Conservation (phyloP, 2,329 filamentous ascomycete genomes). For the Fusarium sacchari region DNA sequence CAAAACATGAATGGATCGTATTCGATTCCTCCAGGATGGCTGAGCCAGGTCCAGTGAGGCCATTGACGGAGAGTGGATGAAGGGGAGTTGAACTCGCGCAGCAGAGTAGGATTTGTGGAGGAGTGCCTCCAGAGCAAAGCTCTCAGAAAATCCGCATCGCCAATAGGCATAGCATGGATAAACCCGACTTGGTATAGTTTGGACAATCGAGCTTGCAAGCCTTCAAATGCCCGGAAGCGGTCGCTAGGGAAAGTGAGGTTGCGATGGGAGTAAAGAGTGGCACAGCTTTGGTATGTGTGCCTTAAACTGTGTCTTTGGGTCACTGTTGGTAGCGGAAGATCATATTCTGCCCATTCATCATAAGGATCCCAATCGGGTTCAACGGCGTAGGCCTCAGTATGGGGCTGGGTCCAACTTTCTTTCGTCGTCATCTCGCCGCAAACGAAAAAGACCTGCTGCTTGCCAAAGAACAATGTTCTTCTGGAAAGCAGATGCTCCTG, state of each 20-base stretch:
- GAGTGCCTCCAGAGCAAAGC: neutral
- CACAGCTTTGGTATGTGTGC: neutral
- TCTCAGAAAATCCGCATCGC: neutral
- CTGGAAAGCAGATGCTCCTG: neutral
- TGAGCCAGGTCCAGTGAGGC: neutral
- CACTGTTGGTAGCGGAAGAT: neutral
- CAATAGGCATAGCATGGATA: neutral
- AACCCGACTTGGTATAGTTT: neutral
- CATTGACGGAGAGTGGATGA: neutral
- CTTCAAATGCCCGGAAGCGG: neutral
- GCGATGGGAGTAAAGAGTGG: neutral
- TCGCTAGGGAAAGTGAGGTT: neutral
- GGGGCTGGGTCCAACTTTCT: neutral
- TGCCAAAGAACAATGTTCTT: neutral
- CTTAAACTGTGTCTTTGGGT: neutral
- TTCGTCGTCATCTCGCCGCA: neutral
- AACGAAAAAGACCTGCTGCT: neutral
- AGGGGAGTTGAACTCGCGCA: neutral
- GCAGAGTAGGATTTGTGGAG: neutral
- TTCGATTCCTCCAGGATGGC: neutral
- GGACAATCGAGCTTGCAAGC: neutral
- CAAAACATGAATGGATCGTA: neutral
- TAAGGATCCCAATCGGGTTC: fast-evolving
- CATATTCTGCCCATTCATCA: neutral
- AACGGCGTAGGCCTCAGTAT: neutral